Conservation (phyloP, 2,329 filamentous ascomycete species). For the Fusarium oxysporum region DNA sequence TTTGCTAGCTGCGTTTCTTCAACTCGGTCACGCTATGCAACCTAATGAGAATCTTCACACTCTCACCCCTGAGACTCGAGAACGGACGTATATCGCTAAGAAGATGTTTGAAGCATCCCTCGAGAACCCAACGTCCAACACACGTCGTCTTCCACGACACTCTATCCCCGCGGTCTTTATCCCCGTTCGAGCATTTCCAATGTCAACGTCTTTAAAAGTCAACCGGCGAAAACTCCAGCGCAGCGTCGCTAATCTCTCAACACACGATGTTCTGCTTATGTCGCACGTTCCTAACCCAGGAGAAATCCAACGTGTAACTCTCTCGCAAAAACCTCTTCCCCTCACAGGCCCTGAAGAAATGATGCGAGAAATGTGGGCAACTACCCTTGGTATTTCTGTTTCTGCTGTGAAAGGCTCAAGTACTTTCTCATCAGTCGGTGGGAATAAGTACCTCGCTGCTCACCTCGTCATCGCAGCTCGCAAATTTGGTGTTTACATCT, state of each 20-base stretch:
- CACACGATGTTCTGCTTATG: conserved; percentile 57
- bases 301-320: conserved; percentile 49
- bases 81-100: conserved; percentile 58
- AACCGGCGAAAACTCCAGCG: conserved; percentile 61
- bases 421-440: conserved; percentile 60
- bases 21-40: conserved; percentile 56
- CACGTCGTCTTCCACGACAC: conserved; percentile 49
- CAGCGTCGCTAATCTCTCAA: conserved; percentile 56
- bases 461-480: conserved; percentile 60
- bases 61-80: conserved; percentile 55
- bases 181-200: conserved; percentile 60
- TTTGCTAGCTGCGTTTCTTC: conserved; percentile 62
- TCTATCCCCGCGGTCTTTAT: conserved; percentile 63
- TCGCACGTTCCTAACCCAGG: conserved; percentile 53
- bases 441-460: conserved; percentile 58
- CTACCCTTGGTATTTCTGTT: conserved; percentile 55
- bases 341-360: conserved; percentile 60
- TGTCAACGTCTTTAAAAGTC: conserved; percentile 63
- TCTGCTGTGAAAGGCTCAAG: conserved; percentile 56
- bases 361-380: conserved; percentile 62
- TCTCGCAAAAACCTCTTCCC: conserved; percentile 57
- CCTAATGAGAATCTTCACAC: conserved; percentile 53
- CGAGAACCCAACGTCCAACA: conserved; percentile 42
- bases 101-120: conserved; percentile 58
- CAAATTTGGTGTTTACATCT: conserved; percentile 54